Conservation (phyloP, 345 rosid species). For the Kernera saxatilis region DNA sequence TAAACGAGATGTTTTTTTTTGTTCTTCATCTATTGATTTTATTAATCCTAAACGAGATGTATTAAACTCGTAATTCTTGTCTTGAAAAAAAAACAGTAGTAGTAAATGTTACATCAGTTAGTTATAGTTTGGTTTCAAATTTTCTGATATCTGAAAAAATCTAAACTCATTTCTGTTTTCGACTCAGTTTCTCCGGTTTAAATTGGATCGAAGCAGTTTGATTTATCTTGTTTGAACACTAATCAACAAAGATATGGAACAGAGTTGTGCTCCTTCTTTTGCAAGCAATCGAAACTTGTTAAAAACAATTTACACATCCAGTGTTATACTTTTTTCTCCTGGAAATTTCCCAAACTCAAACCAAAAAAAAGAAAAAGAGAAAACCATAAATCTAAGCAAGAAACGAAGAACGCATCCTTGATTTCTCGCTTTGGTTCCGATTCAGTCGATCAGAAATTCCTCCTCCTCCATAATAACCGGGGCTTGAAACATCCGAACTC, state of each 20-base stretch:
- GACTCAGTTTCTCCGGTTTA: neutral
- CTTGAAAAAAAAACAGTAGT: neutral
- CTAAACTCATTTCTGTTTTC: neutral
- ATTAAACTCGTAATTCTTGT: neutral
- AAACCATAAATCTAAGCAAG: slow-evolving; percentile 15
- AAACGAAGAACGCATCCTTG: slow-evolving; percentile 24
- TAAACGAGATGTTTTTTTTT: neutral
- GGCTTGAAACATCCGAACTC: slow-evolving; percentile 13
- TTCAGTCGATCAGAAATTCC: slow-evolving; percentile 18
- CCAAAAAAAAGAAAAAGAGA: neutral
- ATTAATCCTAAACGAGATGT: neutral
- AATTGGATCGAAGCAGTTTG: neutral
- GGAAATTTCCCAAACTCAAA: slow-evolving; percentile 13
- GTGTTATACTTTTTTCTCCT: neutral
- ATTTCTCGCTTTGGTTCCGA: slow-evolving; percentile 26
- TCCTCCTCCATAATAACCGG: slow-evolving; percentile 16
- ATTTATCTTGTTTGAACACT: neutral
- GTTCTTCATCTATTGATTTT: too few relatives aligned
- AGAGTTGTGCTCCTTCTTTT: slow-evolving; percentile 10
- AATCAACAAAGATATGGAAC: neutral
- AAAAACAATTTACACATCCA: slow-evolving; percentile 21
- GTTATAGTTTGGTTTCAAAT: neutral
- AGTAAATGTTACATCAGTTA: neutral
- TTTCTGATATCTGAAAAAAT: neutral
- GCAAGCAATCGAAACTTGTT: slow-evolving; percentile 15